Conservation (phyloP, 208 protist genomes). For the Trypanosoma vivax region DNA sequence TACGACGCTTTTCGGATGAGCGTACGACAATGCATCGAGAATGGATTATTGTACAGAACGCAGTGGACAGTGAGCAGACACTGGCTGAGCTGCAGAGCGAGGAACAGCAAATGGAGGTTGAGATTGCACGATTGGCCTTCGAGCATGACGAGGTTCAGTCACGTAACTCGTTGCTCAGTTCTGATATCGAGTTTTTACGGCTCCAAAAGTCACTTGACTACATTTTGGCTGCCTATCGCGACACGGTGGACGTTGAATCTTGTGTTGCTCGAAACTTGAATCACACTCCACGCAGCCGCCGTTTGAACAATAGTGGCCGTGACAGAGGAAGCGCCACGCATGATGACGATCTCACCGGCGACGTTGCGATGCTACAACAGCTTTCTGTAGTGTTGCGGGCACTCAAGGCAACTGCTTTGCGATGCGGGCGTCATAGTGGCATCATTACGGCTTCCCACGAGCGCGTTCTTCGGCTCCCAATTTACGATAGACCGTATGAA, state of each 20-base stretch:
- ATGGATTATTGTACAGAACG: slow-evolving; percentile 42
- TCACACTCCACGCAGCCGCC: neutral
- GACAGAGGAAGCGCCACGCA: neutral
- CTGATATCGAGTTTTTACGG: slow-evolving; percentile 5
- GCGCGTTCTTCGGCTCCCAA: slow-evolving; percentile 19
- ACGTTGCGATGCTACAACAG: slow-evolving; percentile 19
- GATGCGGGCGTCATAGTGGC: slow-evolving; percentile 36
- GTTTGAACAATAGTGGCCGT: neutral
- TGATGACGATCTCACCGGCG: slow-evolving; percentile 11
- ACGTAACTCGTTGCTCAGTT: neutral
- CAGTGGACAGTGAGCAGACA: slow-evolving; percentile 22
- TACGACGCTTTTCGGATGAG: slow-evolving; percentile 39
- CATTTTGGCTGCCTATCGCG: slow-evolving; percentile 11
- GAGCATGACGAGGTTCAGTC: slow-evolving; percentile 17
- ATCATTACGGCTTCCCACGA: slow-evolving; percentile 32
- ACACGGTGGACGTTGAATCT: neutral
- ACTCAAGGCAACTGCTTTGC: slow-evolving; percentile 47
- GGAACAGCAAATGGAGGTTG: slow-evolving; percentile 20
- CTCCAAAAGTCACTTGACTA: slow-evolving; percentile 10
- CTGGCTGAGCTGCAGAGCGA: slow-evolving; percentile 24
- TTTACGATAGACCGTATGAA: slow-evolving; percentile 15
- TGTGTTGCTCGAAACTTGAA: neutral
- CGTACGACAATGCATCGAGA: slow-evolving; percentile 42
- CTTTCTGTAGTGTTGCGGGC: slow-evolving; percentile 35
- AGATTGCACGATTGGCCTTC: slow-evolving; percentile 16